Evolutionary conservation across 176 grass and related monocot genomes (phyloP), one percentile per base, ranked within the genome.

Genomic region (Paspalum vaginatum): DNA sequence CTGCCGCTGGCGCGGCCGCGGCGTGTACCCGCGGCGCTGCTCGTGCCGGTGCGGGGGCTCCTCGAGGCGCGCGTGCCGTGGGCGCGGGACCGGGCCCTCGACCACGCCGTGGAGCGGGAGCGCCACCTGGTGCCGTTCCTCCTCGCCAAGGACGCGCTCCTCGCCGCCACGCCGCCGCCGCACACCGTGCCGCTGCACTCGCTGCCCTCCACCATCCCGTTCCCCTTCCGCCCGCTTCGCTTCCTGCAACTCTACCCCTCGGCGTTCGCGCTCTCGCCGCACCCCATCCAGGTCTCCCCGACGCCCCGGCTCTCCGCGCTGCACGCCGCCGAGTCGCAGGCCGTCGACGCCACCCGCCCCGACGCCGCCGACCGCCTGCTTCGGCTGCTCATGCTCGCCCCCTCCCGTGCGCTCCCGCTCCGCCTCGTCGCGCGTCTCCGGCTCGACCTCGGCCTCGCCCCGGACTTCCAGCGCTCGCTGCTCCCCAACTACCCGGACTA

Each of bases 21-120:
- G 65, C 75, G 22, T 38, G 17, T 7, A 58, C 49, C 67, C 70
- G 68, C 80, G 17, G 74, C 80, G 25, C 75, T 86, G 7, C 72
- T 41, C 46, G 68, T 79, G 53, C 85, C 65, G 26, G 83, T 52
- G 27, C 40, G 78, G 81, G 57, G 80, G 14, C 53, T 87, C 72
- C 78, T 94, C 4, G 95, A 94, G 27, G 83, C 87, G 50, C 87
- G 87, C 5, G 83, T 94, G 13, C 83, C 81, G 66, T 97, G 95
- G 92, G 51, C 56, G 45, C 85, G 92, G 1, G 92, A 95, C 61
- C 86, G 92, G 43, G 95, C 90, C 54, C 92, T 98, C 8, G 95
- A 98, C 84, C 95, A 98, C 64, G 83, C 67, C n/a, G 84, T 95
- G 32, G 95, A 98, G 90, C 87, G 87, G 79, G 95, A 95, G 83